Percentiles rank a stretch among this genome's conserved stretches.
These are phyloP conservation scores for Waltergamsia citrina DNA, from an alignment of 2,329 filamentous ascomycete species.

Conservation along the genomic window DNA sequence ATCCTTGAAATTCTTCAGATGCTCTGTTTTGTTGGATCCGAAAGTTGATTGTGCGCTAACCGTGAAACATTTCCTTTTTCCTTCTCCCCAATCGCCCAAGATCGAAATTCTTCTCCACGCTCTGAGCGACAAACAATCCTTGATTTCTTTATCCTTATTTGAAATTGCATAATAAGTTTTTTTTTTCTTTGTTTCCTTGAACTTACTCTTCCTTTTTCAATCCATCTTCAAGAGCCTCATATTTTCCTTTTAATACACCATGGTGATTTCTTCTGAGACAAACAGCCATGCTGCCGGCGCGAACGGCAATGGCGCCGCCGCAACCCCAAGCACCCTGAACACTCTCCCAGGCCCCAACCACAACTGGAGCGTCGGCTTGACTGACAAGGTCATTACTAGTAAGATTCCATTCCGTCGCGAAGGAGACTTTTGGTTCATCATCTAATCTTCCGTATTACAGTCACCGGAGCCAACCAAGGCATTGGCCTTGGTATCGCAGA, in stretches of 20 bases:
- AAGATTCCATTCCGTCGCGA: slow-evolving; percentile 7
- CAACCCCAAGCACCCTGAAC: slow-evolving; percentile 9
- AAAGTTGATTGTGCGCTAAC: too few relatives aligned
- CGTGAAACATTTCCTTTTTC: too few relatives aligned
- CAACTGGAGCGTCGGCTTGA: slow-evolving; percentile 23
- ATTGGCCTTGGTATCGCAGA: slow-evolving; percentile 36
- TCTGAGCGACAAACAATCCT: too few relatives aligned
- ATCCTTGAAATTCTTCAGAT: too few relatives aligned
- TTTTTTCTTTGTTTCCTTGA: too few relatives aligned
- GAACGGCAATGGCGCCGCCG: too few relatives aligned
- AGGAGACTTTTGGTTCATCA: neutral
- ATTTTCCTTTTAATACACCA: neutral
- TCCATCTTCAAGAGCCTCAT: neutral
- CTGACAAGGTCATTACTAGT: slow-evolving; percentile 28
- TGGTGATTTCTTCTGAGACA: neutral
- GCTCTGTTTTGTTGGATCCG: too few relatives aligned
- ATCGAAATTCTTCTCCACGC: too few relatives aligned
- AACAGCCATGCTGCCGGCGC: too few relatives aligned
- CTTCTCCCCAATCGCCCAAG: too few relatives aligned
- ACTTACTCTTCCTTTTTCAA: neutral
- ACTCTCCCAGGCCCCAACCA: slow-evolving; percentile 21
- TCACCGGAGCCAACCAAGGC: slow-evolving; percentile 32
- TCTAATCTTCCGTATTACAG: slow-evolving; percentile 6
- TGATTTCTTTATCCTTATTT: too few relatives aligned
- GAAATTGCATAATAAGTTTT: too few relatives aligned